Evolutionary conservation across 2,329 filamentous ascomycete genomes (phyloP).

Genomic region (Daldinia sp.): DNA sequence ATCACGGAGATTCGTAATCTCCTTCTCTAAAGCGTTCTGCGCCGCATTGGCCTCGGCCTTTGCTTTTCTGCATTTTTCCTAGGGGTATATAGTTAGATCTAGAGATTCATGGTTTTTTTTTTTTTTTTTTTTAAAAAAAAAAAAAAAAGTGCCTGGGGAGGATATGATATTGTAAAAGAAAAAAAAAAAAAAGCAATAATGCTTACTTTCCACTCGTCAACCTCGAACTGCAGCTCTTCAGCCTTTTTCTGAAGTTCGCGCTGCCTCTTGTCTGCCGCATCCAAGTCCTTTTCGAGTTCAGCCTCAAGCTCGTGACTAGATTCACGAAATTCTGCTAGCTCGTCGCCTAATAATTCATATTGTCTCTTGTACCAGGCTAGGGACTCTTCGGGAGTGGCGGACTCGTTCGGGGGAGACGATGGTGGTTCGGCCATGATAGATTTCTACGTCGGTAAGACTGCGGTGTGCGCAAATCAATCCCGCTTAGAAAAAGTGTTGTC

Average conservation of each 20-base stretch:
- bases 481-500: slow-evolving; percentile 38
- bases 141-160: too few species aligned
- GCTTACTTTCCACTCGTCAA: slow-evolving; percentile 97
- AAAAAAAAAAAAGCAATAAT: not conserved
- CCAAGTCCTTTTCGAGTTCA: slow-evolving; percentile 95
- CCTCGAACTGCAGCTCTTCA: slow-evolving; percentile 86
- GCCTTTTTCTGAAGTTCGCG: slow-evolving; percentile 86
- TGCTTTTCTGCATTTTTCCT: slow-evolving; percentile 97
- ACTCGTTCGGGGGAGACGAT: slow-evolving; percentile 70
- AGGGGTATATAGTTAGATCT: slow-evolving; percentile 40
- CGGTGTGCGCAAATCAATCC: slow-evolving; percentile 39
- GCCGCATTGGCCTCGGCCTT: slow-evolving; percentile 88
- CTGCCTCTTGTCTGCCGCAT: slow-evolving; percentile 94
- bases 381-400: slow-evolving; percentile 75
- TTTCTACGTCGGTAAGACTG: slow-evolving; percentile 28
- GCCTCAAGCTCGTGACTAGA: slow-evolving; percentile 94
- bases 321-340: slow-evolving; percentile 92
- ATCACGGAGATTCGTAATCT: slow-evolving; percentile 92
- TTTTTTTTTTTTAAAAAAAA: not conserved
- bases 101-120: too few species aligned
- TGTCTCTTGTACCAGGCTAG: slow-evolving; percentile 95
- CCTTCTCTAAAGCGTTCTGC: slow-evolving; percentile 90
- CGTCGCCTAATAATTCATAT: slow-evolving; percentile 91
- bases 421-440: slow-evolving; percentile 68
- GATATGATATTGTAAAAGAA: not conserved